Evolutionary conservation across 192 early-diverging fungal species (phyloP).

Genomic region (Linnemannia hyalina): DNA sequence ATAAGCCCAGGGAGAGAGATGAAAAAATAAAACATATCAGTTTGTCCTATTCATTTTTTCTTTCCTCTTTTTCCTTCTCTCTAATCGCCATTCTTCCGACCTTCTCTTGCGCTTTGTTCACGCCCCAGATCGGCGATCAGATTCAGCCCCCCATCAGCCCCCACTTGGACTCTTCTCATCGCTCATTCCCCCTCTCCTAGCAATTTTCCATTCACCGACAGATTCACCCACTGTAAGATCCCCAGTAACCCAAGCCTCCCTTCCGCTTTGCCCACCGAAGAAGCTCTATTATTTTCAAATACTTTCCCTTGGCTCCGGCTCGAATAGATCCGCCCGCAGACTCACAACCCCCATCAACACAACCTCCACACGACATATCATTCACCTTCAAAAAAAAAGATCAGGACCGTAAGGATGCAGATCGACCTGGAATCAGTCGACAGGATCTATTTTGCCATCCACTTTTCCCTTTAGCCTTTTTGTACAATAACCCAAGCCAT

Average conservation of each 20-base stretch:
- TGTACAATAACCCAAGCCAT: not conserved
- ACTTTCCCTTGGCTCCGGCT: conserved; percentile 4
- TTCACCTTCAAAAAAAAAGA: not conserved
- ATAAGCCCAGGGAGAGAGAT: not conserved
- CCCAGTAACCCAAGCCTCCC: not conserved
- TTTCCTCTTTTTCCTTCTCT: not conserved
- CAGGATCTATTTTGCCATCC: not conserved
- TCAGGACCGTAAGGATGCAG: not conserved
- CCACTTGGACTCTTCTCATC: conserved; percentile 1
- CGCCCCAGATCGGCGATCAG: conserved; percentile 2
- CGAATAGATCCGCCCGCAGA: not conserved
- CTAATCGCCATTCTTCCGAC: not conserved
- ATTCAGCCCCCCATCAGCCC: not conserved
- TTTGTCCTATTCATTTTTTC: not conserved
- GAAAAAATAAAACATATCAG: not conserved
- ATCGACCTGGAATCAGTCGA: not conserved
- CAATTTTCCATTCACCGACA: not conserved
- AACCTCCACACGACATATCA: not conserved
- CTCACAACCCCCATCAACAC: not conserved
- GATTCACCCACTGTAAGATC: conserved; percentile 3
- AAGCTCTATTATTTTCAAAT: not conserved
- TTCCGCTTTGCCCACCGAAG: not conserved
- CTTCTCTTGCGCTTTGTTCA: not conserved
- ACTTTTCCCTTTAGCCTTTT: not conserved
- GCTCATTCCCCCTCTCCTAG: not conserved